Evolutionary conservation across 768 basidiomycete species (phyloP), one percentile per base, ranked within the genome.

Genomic region (Suillus luteus): DNA sequence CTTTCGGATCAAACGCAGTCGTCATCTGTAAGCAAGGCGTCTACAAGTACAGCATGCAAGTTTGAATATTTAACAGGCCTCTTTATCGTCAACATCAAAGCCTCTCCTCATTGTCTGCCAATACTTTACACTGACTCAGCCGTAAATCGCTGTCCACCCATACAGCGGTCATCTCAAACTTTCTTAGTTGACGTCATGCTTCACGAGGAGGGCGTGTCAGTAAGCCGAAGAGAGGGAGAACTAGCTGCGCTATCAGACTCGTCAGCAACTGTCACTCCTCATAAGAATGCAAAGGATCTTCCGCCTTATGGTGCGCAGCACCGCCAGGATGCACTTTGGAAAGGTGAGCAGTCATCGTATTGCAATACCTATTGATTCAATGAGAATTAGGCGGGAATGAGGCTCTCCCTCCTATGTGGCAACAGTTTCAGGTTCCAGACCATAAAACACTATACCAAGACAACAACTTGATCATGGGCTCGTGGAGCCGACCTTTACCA

Each of bases 331-430:
- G 52, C 52, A 11, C 31, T 54, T 54, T 54, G 52, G 52, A 6
- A 54, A 54, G 31, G 52, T 33, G 17, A 19, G 17, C 17, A 17
- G 17, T 31, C 31, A 31, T 19, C 31, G 17, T 2, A 11, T 52
- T 33, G 5, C 33, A 11, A 33, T 54, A 6, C 19, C 31, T 10
- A 12, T 10, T 19, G 17, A 12, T 31, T 33, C 52, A n/a, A 31
- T 11, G 11, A 33, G 31, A 54, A 54, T 5, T 5, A 54, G 52
- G 31, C 52, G 52, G 52, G 10, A 52, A 54, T 10, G 19, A 54
- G 10, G 31, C 52, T 0, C 52, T 54, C 52, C 52, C 52, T 33
- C 52, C 52, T 54, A 31, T 54, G 52, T 54, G 52, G 52, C 52
- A 54, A n/a, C 52, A 19, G 10, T n/a, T 33, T 33, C 52, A 52